Evolutionary conservation across 2,329 filamentous ascomycete species (phyloP).

Genomic region (Chalaropsis thielavioides): DNA sequence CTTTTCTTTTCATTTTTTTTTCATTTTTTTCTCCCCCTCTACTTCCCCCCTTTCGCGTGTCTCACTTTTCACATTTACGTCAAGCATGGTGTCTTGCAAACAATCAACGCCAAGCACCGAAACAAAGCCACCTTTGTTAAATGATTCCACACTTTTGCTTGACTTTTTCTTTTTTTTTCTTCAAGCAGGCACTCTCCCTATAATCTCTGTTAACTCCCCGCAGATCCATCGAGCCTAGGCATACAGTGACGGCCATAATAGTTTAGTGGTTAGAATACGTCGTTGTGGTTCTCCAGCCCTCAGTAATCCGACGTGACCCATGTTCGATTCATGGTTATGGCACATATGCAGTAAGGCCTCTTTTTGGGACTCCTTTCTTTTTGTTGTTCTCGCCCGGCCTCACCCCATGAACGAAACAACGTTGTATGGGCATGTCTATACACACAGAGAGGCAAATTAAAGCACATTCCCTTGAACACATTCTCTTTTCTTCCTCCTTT

Average conservation of each 20-base stretch:
- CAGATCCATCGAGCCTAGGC: too few species aligned
- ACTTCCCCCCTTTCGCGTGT: too few species aligned
- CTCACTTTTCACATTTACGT: background rate
- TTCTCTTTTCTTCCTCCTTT: background rate
- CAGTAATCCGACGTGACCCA: slow-evolving; percentile 14
- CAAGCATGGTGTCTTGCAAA: background rate
- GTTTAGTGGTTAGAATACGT: slow-evolving; percentile 15
- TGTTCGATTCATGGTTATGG: slow-evolving; percentile 17
- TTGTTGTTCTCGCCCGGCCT: background rate
- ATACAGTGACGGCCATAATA: slow-evolving; percentile 1
- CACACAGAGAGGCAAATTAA: too few species aligned
- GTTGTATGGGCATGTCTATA: too few species aligned
- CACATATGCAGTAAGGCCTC: background rate
- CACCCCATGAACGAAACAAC: too few species aligned
- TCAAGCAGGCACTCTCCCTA: background rate
- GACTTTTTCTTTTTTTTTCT: too few species aligned
- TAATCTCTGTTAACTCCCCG: background rate
- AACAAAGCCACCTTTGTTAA: background rate
- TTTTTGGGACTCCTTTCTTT: background rate
- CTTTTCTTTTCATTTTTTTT: background rate
- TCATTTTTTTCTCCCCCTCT: too few species aligned
- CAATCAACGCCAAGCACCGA: background rate
- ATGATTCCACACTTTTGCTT: too few species aligned
- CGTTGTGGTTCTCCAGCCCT: slow-evolving; percentile 7
- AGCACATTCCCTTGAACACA: background rate